A percentile compares a stretch with the other conserved stretches of the same genome.
phyloP scores from a whole-genome alignment of 176 grass and related monocot species.

The Paspalum notatum region DNA sequence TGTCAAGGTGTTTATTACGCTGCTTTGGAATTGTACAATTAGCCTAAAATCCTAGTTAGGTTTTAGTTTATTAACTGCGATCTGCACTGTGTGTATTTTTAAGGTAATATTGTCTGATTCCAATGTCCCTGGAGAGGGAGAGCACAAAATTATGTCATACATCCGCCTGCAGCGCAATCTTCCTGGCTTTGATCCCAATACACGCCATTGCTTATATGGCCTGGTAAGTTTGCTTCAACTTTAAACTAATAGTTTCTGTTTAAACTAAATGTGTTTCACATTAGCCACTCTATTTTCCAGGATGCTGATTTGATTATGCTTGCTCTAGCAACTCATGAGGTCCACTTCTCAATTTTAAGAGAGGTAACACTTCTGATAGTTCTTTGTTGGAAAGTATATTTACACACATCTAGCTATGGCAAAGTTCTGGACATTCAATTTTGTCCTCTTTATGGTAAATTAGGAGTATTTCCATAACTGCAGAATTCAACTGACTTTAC shows the following conservation, averaged over 20 bases:
- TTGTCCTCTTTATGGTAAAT: slow-evolving; percentile 39
- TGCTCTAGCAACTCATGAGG: slow-evolving; percentile 89
- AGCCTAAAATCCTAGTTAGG: slow-evolving; percentile 36
- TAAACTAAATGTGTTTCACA: slow-evolving; percentile 8
- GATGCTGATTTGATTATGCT: slow-evolving; percentile 99
- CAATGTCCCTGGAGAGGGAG: slow-evolving; percentile 96
- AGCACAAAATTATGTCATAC: slow-evolving; percentile 98
- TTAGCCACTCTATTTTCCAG: slow-evolving; percentile 47
- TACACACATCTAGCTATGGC: slow-evolving; percentile 9
- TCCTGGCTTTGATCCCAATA: slow-evolving; percentile 93
- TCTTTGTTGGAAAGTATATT: slow-evolving; percentile 21
- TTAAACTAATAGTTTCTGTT: background rate
- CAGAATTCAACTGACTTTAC: slow-evolving; percentile 71
- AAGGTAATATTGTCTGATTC: slow-evolving; percentile 98
- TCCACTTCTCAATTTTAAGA: slow-evolving; percentile 99
- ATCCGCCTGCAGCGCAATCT: slow-evolving; percentile 85
- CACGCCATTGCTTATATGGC: slow-evolving; percentile 88
- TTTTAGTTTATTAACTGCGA: slow-evolving; percentile 45
- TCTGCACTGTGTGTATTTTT: slow-evolving; percentile 58
- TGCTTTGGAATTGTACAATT: slow-evolving; percentile 39
- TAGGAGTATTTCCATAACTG: slow-evolving; percentile 50
- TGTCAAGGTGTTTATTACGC: slow-evolving; percentile 72
- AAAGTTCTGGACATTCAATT: slow-evolving; percentile 19
- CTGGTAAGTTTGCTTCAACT: slow-evolving; percentile 63
- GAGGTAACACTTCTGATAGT: slow-evolving; percentile 61